Conservation (phyloP, 2,329 filamentous ascomycete species). For the Zymoseptoria ardabiliae region DNA sequence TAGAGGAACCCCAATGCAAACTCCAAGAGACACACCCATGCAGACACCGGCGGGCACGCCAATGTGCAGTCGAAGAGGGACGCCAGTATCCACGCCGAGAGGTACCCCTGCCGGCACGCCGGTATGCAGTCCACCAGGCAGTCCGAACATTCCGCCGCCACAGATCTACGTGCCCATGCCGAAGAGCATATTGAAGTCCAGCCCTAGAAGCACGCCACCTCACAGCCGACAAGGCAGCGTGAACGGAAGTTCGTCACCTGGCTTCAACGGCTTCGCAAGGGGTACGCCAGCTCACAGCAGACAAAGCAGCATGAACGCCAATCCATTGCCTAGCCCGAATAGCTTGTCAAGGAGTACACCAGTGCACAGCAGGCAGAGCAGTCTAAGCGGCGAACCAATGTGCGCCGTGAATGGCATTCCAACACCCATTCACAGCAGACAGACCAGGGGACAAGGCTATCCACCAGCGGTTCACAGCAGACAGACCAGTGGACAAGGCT, state of each 20-base stretch:
- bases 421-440: not conserved
- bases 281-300: not conserved
- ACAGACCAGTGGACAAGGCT: not conserved
- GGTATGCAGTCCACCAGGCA: not conserved
- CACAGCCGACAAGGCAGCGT: not conserved
- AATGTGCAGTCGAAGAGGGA: not conserved
- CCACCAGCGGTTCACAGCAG: not conserved
- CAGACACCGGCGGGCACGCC: not conserved
- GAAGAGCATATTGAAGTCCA: not conserved
- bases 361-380: not conserved
- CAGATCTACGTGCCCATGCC: not conserved
- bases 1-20: not conserved
- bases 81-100: no score
- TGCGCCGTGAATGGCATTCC: not conserved
- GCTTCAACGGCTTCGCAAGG: not conserved
- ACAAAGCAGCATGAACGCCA: not conserved
- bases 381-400: not conserved
- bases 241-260: not conserved
- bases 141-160: not conserved
- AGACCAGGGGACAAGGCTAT: not conserved
- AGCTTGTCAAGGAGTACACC: not conserved
- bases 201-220: not conserved
- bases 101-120: not conserved
- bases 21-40: not conserved
- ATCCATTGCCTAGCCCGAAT: not conserved